Base-by-base conservation (phyloP, 1,139 yeast species). In the Geotrichum bryndzae region DNA sequence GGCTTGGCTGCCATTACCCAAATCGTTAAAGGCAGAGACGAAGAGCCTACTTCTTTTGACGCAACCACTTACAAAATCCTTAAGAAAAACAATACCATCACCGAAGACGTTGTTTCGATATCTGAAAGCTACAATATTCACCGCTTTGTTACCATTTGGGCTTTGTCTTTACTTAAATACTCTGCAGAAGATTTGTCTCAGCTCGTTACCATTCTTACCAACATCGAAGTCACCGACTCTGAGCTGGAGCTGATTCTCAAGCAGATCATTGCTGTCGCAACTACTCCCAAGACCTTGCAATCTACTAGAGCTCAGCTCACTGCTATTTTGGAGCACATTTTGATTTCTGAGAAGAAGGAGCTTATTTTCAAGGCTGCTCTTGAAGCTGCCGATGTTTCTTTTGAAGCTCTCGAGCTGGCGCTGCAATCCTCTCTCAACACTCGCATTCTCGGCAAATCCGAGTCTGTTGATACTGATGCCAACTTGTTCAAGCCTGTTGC, bases 331-430 rank as follows among this genome's bases (percentile, higher is more conserved):
- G 66, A 69, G n/a, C 59, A 65, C 27, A 63, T 73, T 52, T 72
- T 76, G 84, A 55, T 74, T 80, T 58, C 73, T 72, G 50, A 65
- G 67, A 18, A 74, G 84, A 57, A 59, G 64, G 75, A 78, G 58
- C 75, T 73, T 1, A 66, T 78, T 45, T 82, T 88, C 62, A 57
- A 76, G 15, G 69, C 75, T 15, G 74, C 77, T 11, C 76, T 88
- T 65, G 71, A 74, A 3, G 72, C 76, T 0, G 66, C 77, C 31
- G 74, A 76, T 31, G 67, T 84, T 53, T 76, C 79, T 45, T 67
- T 86, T 25, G 82, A 82, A 51, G 79, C 82, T 15, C 80, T 90
- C 66, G 96, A 90, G 74, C 82, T 89, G 79, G 79, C 81, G 63
- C 76, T 89, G 58, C 87, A 88, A 76, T 79, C 86, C 1, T 84